A percentile compares a stretch with the other conserved stretches of the same genome.
Evolutionary conservation across 345 rosid genomes (phyloP).

Genomic region (Hirschfeldia incana): DNA sequence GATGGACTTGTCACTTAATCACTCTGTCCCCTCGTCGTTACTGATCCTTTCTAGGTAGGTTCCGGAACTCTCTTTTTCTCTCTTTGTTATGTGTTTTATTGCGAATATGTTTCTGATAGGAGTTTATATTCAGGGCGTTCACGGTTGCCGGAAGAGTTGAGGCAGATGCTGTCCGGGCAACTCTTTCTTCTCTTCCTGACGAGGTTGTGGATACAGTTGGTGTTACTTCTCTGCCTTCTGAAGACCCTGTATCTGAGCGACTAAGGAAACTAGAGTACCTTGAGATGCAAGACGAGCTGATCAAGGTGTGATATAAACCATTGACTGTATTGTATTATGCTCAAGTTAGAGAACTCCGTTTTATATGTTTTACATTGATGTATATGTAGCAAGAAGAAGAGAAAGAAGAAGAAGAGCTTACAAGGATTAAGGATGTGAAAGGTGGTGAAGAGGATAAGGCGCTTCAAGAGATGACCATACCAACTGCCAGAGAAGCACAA

Average conservation of each 20-base stretch:
- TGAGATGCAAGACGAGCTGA: constrained; percentile 89
- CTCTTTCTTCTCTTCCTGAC: constrained; percentile 92
- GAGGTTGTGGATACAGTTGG: constrained; percentile 97
- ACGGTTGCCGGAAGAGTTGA: constrained; percentile 76
- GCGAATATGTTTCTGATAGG: constrained; percentile 3
- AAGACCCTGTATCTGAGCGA: constrained; percentile 87
- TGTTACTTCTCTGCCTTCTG: constrained; percentile 83
- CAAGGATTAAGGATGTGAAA: constrained; percentile 58
- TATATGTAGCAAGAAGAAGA: constrained; percentile 77
- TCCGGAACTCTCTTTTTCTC: not conserved
- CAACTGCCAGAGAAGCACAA: constrained; percentile 70
- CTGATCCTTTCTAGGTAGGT: constrained; percentile 73
- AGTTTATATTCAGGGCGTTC: constrained; percentile 61
- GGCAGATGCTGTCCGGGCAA: constrained; percentile 84
- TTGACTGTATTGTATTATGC: constrained; percentile 9
- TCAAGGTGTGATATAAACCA: constrained; percentile 56
- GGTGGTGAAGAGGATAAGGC: constrained; percentile 68
- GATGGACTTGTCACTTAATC: constrained; percentile 88
- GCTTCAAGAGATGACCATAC: constrained; percentile 66
- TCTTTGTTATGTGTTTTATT: constrained; percentile 4
- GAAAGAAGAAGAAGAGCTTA: constrained; percentile 71
- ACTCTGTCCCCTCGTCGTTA: constrained; percentile 86
- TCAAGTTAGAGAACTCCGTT: constrained; percentile 16
- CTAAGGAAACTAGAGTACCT: constrained; percentile 90
- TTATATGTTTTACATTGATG: constrained; percentile 7